Conservation (phyloP, 2,329 filamentous ascomycete genomes). For the Fusarium cyanostomum region DNA sequence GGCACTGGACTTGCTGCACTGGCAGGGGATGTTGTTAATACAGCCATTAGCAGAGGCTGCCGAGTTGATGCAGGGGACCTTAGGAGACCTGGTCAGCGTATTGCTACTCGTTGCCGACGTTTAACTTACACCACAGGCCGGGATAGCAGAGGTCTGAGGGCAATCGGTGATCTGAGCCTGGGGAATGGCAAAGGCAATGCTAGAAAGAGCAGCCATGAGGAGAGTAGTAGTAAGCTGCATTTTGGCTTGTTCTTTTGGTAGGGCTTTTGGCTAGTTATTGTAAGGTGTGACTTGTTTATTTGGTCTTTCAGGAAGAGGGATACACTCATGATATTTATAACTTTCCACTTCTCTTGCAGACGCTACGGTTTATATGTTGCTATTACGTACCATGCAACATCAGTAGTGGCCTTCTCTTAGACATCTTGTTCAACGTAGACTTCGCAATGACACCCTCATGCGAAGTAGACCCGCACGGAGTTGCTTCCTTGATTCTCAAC, state of each 20-base stretch:
- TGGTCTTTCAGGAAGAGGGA: not conserved
- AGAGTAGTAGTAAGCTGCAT: constrained; percentile 28
- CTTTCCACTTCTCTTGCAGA: not conserved
- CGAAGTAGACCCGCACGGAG: not conserved
- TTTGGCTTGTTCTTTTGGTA: not conserved
- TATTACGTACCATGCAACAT: not conserved
- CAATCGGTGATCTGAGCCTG: constrained; percentile 28
- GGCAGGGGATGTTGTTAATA: constrained; percentile 22
- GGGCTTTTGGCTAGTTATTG: not conserved
- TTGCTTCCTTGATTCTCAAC: not conserved
- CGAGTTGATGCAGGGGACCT: constrained; percentile 31
- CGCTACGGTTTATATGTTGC: not conserved
- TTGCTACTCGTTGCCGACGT: too few species aligned
- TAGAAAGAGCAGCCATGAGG: constrained; percentile 17
- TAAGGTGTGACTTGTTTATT: not conserved
- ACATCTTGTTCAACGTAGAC: not conserved
- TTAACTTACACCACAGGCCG: constrained; percentile 30
- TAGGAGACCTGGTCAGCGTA: not conserved
- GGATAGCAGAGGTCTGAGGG: constrained; percentile 31
- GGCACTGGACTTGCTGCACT: constrained; percentile 25
- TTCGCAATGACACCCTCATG: not conserved
- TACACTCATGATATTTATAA: constrained; percentile 13
- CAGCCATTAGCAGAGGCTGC: constrained; percentile 31
- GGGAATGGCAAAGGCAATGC: constrained; percentile 21
- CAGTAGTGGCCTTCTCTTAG: not conserved